Percentiles rank a stretch among this genome's conserved stretches.
Evolutionary conservation across 768 basidiomycete species (phyloP).

Genomic region (Chlorophyllum brunneum): DNA sequence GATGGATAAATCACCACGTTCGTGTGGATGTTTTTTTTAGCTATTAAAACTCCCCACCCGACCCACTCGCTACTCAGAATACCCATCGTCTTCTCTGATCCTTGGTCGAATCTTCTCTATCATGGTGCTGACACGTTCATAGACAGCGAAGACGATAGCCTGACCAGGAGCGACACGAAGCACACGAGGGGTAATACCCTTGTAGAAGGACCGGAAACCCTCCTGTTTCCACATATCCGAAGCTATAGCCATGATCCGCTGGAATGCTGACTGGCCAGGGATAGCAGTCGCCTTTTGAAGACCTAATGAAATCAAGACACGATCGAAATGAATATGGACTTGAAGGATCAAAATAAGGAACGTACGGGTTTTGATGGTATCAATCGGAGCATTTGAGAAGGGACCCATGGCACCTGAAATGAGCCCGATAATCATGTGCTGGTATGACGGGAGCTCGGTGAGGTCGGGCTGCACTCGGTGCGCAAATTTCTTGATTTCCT

Average conservation of each 20-base stretch:
- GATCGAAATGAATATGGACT: conserved; percentile 3
- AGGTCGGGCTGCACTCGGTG: conserved; percentile 76
- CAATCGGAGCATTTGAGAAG: conserved; percentile 95
- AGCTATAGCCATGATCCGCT: conserved; percentile 77
- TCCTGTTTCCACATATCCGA: conserved; percentile 93
- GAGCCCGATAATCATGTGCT: conserved; percentile 92
- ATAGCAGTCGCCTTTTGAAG: conserved; percentile 79
- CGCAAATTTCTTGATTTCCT: conserved; percentile 88
- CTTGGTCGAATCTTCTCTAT: conserved; percentile 68
- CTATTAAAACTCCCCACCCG: too few relatives aligned
- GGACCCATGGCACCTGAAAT: conserved; percentile 98
- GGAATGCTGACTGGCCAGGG: conserved; percentile 72
- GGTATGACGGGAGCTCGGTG: conserved; percentile 83
- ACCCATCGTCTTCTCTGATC: conserved; percentile 54
- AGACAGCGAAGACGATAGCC: conserved; percentile 96
- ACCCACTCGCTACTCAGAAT: too few relatives aligned
- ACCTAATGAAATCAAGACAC: conserved; percentile 38
- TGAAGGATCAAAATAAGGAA: conserved; percentile 12
- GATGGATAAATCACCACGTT: neutral
- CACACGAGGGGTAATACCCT: conserved; percentile 96
- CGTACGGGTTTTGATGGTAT: conserved; percentile 92
- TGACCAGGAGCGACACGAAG: conserved; percentile 95
- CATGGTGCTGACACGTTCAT: conserved; percentile 76
- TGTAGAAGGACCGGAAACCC: conserved; percentile 90
- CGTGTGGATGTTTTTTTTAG: neutral